phyloP scores from a whole-genome alignment of 2,329 filamentous ascomycete genomes.

The Fusarium xylarioides region DNA sequence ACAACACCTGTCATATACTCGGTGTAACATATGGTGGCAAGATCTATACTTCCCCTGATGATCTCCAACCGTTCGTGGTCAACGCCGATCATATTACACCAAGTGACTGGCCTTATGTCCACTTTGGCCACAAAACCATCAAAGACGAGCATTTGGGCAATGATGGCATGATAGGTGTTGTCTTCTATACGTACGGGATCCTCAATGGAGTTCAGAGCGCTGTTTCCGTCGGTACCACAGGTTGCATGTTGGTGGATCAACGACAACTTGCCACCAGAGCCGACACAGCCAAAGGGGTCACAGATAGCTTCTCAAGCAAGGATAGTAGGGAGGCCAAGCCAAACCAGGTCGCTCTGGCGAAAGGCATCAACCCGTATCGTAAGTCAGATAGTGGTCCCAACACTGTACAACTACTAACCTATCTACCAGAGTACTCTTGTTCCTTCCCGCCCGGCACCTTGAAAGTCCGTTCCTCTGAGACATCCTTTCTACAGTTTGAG shows the following conservation, averaged over 20 bases:
- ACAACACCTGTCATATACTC: background rate
- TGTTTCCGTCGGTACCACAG: background rate
- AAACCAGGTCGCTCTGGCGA: fast-evolving
- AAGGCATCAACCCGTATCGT: background rate
- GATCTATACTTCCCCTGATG: background rate
- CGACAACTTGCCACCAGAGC: background rate
- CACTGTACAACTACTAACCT: background rate
- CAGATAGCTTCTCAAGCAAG: background rate
- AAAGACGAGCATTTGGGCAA: background rate
- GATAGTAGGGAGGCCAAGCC: too few species aligned
- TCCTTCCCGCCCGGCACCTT: background rate
- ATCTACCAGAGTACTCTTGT: background rate
- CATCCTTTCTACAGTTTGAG: background rate
- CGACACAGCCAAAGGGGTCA: fast-evolving
- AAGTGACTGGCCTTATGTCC: background rate
- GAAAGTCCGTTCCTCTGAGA: background rate
- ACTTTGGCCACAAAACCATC: background rate
- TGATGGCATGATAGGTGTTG: background rate
- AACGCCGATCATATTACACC: too few species aligned
- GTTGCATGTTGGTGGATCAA: background rate
- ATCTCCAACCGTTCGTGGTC: background rate
- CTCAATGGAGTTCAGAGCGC: background rate
- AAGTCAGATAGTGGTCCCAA: background rate
- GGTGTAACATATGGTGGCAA: background rate
- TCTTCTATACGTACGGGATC: background rate